phyloP scores from a whole-genome alignment of 176 grass and related monocot species.

The Poa pratensis region DNA sequence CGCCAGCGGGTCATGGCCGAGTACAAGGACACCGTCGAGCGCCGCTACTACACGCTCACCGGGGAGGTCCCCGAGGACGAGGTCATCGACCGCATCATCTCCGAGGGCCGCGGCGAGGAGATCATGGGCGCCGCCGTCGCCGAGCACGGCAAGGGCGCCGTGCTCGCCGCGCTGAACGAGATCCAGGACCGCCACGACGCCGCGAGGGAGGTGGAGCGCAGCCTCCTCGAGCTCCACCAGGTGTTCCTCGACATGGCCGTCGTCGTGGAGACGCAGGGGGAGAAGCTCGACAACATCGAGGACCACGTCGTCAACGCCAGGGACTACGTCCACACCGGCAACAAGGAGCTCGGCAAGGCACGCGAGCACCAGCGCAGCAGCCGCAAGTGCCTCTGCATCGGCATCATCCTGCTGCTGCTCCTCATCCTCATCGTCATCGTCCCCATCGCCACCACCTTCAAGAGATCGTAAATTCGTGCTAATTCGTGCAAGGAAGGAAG shows the following conservation, averaged over 20 bases:
- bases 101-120: constrained; percentile 82
- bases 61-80: constrained; percentile 89
- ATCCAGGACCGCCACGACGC: constrained; percentile 84
- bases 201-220: constrained; percentile 75
- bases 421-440: constrained; percentile 74
- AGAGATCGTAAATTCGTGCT: constrained; percentile 45
- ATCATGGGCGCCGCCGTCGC: constrained; percentile 72
- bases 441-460: constrained; percentile 75
- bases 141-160: constrained; percentile 77
- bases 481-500: no score
- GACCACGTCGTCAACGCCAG: constrained; percentile 67
- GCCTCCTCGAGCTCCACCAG: constrained; percentile 91
- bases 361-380: constrained; percentile 76
- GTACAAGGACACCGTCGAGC: constrained; percentile 92
- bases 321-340: constrained; percentile 75
- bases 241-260: constrained; percentile 95
- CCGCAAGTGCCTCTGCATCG: constrained; percentile 92
- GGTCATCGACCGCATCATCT: constrained; percentile 90
- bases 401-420: constrained; percentile 69
- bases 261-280: constrained; percentile 82
- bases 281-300: constrained; percentile 81
- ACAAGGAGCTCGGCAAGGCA: constrained; percentile 80
- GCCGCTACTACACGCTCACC: constrained; percentile 87
- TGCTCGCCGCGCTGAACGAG: constrained; percentile 75
- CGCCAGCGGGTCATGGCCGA: constrained; percentile 89